phyloP scores from a whole-genome alignment of 257 asterid species.

The Solanum tarijense region DNA sequence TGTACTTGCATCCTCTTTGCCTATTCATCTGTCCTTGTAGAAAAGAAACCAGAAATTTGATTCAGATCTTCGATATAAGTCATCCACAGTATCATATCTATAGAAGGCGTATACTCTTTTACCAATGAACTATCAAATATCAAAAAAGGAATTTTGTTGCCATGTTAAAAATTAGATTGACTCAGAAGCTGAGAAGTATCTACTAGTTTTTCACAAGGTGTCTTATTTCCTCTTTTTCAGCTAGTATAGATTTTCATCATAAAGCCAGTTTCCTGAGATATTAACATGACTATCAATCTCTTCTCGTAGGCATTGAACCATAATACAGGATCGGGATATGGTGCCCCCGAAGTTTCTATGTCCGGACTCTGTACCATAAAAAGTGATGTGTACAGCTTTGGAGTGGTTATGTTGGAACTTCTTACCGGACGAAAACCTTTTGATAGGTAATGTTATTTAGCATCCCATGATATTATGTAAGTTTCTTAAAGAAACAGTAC shows the following conservation, averaged over 20 bases:
- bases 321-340: constrained; percentile 52
- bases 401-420: constrained; percentile 94
- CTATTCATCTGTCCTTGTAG: not conserved
- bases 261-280: not conserved
- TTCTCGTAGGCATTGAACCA: constrained; percentile 35
- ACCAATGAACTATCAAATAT: not conserved
- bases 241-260: not conserved
- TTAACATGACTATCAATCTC: not conserved
- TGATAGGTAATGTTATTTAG: constrained; percentile 42
- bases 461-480: not conserved
- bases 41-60: not conserved
- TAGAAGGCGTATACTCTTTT: not conserved
- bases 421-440: constrained; percentile 87
- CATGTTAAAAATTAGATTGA: not conserved
- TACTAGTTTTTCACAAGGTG: not conserved
- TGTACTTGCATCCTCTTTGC: not conserved
- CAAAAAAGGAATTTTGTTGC: not conserved
- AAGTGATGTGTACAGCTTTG: constrained; percentile 91
- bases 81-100: not conserved
- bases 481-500: not conserved
- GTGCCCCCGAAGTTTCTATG: constrained; percentile 90
- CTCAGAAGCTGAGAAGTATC: not conserved
- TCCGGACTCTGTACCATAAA: constrained; percentile 77
- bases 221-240: not conserved
- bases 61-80: not conserved